These are phyloP conservation scores for Trichoderma sp. DNA, from an alignment of 2,329 filamentous ascomycete species.

Conservation along the genomic window DNA sequence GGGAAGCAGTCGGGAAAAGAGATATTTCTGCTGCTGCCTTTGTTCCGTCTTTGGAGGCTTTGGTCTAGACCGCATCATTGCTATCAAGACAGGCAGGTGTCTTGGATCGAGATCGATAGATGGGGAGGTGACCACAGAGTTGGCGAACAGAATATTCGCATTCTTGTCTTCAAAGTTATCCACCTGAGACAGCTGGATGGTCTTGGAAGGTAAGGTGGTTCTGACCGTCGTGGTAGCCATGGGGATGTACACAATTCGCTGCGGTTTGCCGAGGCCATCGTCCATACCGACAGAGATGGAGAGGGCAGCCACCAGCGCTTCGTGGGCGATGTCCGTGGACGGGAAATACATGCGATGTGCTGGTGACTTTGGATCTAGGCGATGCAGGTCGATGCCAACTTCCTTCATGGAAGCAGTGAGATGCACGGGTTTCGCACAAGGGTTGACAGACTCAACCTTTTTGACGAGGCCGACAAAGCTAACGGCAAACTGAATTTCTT, in stretches of 20 bases:
- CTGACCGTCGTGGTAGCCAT: constrained; percentile 96
- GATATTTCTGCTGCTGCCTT: constrained; percentile 53
- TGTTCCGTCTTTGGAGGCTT: constrained; percentile 35
- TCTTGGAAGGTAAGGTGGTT: constrained; percentile 92
- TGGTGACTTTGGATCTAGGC: constrained; percentile 86
- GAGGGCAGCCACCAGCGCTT: constrained; percentile 86
- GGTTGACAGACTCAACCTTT: constrained; percentile 65
- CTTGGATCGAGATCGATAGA: constrained; percentile 90
- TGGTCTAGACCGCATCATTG: constrained; percentile 62
- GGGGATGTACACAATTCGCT: constrained; percentile 86
- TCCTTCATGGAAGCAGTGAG: constrained; percentile 95
- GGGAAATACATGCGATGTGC: constrained; percentile 99
- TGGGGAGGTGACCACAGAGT: constrained; percentile 92
- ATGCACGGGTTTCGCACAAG: constrained; percentile 67
- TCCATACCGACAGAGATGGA: constrained; percentile 91
- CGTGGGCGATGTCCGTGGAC: constrained; percentile 86
- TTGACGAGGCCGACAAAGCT: constrained; percentile 87
- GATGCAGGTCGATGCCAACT: constrained; percentile 86
- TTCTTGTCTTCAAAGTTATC: constrained; percentile 79
- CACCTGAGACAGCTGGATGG: constrained; percentile 72
- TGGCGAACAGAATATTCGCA: constrained; percentile 93
- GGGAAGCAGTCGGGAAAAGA: constrained; percentile 87
- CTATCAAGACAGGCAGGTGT: constrained; percentile 81
- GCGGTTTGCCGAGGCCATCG: constrained; percentile 80
- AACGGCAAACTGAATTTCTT: constrained; percentile 93